These are phyloP conservation scores for Glycine soja DNA, from an alignment of 306 rosid species.

Conservation along the genomic window DNA sequence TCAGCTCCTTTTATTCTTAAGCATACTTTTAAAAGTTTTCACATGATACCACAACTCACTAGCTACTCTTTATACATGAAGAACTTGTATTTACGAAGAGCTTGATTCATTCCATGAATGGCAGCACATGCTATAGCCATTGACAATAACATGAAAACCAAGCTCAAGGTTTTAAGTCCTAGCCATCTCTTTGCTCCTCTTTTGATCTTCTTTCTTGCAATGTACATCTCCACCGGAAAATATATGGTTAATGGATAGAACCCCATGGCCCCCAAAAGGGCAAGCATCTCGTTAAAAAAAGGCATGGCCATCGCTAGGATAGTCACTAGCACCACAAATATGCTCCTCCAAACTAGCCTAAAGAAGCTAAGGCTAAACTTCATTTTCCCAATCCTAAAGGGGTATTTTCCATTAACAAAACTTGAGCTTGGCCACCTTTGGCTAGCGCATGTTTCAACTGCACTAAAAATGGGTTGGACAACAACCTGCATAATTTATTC, in stretches of 20 bases:
- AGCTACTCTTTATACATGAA: slow-evolving; percentile 50
- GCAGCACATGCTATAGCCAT: slow-evolving; percentile 54
- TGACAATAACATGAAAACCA: slow-evolving; percentile 48
- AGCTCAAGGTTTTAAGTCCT: slow-evolving; percentile 53
- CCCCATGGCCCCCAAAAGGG: slow-evolving; percentile 57
- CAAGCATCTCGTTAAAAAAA: slow-evolving; percentile 62
- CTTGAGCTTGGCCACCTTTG: slow-evolving; percentile 55
- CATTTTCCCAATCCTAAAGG: slow-evolving; percentile 6
- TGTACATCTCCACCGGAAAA: slow-evolving; percentile 67
- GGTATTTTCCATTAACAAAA: neutral
- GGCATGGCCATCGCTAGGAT: slow-evolving; percentile 56
- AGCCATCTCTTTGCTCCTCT: slow-evolving; percentile 52
- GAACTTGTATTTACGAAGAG: slow-evolving; percentile 47
- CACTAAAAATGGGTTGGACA: slow-evolving; percentile 50
- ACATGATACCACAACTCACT: neutral
- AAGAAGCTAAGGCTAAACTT: slow-evolving; percentile 47
- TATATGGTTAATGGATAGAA: slow-evolving; percentile 61
- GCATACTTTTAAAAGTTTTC: neutral
- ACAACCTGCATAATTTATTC: slow-evolving; percentile 37
- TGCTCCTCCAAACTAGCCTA: slow-evolving; percentile 60
- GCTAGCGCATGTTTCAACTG: slow-evolving; percentile 46
- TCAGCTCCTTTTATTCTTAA: neutral
- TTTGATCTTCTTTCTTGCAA: slow-evolving; percentile 49
- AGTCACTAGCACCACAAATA: slow-evolving; percentile 49
- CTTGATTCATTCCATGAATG: slow-evolving; percentile 46